Evolutionary conservation across 2,329 filamentous ascomycete genomes (phyloP), one percentile per base, ranked within the genome.

Genomic region (Penicillium sp.): DNA sequence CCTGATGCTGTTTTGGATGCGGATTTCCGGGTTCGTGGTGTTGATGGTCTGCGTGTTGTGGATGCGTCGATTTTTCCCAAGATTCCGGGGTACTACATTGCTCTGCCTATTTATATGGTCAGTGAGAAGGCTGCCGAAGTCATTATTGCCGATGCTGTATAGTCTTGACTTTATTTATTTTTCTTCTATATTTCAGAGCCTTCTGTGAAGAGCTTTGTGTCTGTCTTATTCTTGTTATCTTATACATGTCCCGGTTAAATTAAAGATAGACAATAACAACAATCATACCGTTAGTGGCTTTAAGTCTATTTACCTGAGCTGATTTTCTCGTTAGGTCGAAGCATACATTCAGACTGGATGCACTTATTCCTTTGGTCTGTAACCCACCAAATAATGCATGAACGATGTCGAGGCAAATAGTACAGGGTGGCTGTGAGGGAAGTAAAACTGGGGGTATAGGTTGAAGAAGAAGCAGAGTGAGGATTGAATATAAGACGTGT

Each of bases 71-170:
- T 82, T 1, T 87, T 84, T 58, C 82, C 83, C 1, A 77, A 77
- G 59, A 83, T 82, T 57, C 82, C 82, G 0, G 84, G 84, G 60
- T 80, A 75, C 57, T 84, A 82, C 61, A 76, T 81, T n/a, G 76
- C 78, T 10, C 66, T 81, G 2, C 76, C 82, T 0, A 79, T 80
- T 1, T 84, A 84, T 62, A 84, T 87, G 69, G 74, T 83, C 8
- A 79, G 79, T 9, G 84, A 88, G 75, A 88, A 87, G 76, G 85
- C 85, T 1, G 82, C 83, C 0, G 83, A 87, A 22, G 54, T 57
- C 6, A 61, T 61, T 9, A 59, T 61, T 53, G 56, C 56, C n/a
- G 56, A 61, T 50, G 59, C 56, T n/a, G 33, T 14, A 22, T 60
- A 19, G 44, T 24, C 24, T 19, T 19, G 14, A 39, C 6, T 21